Base-by-base conservation (phyloP, 1,284 basidiomycete species). In the Cutaneotrichosporon sp. region DNA sequence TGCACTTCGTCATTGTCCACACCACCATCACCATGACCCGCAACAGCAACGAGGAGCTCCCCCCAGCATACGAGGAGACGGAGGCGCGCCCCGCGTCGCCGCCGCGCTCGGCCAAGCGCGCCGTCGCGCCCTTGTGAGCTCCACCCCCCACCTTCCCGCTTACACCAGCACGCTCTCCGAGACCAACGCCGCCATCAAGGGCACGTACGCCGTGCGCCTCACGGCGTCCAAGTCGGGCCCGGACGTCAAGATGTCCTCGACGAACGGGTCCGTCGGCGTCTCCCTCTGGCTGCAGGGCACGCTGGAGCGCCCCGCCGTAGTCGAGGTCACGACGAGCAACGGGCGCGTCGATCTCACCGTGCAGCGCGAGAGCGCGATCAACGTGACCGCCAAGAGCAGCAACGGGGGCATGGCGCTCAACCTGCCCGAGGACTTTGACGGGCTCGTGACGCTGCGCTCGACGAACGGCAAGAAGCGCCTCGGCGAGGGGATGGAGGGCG, bases 351-450 rank as follows among this genome's bases (percentile, higher is more conserved):
- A 29, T 10, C 18, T 51, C 11, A 20, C 25, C 8, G 34, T 58
- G 7, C 24, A 36, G 18, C 47, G 47, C 16, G 36, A 34, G 16
- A 47, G 13, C 14, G 14, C 46, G 5, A 9, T 51, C n/a, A 7
- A 38, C n/a, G 36, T 31, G 18, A 18, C 18, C 33, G 34, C 33
- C 4, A 31, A 18, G 10, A 36, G 34, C n/a, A 43, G 31, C 22
- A 58, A 58, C 36, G 56, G 56, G 10, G 25, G 2, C 14, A 8
- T 31, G 11, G 6, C 11, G 5, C 11, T 58, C 11, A n/a, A n/a
- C n/a, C n/a, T n/a, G n/a, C 56, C 56, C 27, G 22, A 36, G 22
- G 56, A 58, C 56, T 58, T 58, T 58, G 56, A 58, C 13, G 56
- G 56, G 25, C 25, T 58, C 6, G 18, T 58, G 4, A n/a, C 36